A percentile compares a stretch with the other conserved stretches of the same genome.
Conservation (phyloP, 2,329 filamentous ascomycete species). For the Xylariaceae sp. region DNA sequence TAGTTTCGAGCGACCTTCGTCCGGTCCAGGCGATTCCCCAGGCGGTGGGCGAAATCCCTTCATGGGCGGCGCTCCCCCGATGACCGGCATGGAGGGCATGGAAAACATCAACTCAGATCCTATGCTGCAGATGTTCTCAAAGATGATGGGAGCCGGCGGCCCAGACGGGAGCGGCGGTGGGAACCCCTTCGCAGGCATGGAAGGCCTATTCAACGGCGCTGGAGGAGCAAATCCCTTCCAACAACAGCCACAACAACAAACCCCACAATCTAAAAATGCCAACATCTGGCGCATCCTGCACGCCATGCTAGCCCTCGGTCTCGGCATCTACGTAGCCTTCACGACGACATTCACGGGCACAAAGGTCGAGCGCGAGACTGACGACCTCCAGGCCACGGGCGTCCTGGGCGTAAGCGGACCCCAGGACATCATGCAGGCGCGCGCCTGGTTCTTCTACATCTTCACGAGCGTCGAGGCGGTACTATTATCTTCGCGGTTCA, state of each 20-base stretch:
- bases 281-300: conserved; percentile 71
- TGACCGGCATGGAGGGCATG: conserved; percentile 25
- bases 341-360: conserved; percentile 67
- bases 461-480: conserved; percentile 74
- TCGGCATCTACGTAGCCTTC: conserved; percentile 68
- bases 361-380: conserved; percentile 52
- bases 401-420: conserved; percentile 15
- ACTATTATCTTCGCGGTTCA: conserved; percentile 66
- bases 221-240: conserved; percentile 31
- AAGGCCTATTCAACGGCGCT: conserved; percentile 31
- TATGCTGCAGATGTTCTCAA: conserved; percentile 70
- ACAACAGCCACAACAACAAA: conserved; percentile 17
- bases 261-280: conserved; percentile 35
- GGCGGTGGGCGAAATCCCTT: conserved; percentile 21
- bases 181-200: conserved; percentile 33
- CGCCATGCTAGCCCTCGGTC: conserved; percentile 63
- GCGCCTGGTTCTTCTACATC: conserved; percentile 67
- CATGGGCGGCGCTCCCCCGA: conserved; percentile 18
- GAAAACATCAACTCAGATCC: conserved; percentile 50
- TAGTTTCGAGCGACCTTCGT: conserved; percentile 44
- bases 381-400: conserved; percentile 35
- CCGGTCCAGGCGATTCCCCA: conserved; percentile 21
- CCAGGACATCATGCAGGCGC: conserved; percentile 32
- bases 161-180: conserved; percentile 35
- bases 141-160: conserved; percentile 49